Evolutionary conservation across 257 asterid genomes (phyloP), one percentile per base, ranked within the genome.

Genomic region (Perilla frutescens): DNA sequence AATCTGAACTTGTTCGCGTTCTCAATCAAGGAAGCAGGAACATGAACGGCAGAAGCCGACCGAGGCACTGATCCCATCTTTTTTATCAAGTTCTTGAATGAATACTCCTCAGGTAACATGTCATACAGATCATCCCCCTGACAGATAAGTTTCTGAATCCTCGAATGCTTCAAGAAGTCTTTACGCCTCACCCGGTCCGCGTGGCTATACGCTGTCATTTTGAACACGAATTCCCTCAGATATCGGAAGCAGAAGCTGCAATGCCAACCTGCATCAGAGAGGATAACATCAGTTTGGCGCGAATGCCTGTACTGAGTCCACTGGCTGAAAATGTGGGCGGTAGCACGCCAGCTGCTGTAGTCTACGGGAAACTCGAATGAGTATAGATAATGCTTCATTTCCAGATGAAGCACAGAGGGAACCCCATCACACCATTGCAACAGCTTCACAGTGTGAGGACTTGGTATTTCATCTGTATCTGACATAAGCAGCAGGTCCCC

Each of bases 231-330:
- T 1, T 79, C 83, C 32, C 53, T 69, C 8, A 79, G 37, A 32
- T 79, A 70, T 5, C 74, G 56, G 61, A 79, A 79, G 80, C 98
- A 94, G 72, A 93, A 89, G 92, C 97, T 91, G 72, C 97, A 91
- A 53, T 93, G 97, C 96, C 97, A 94, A 1, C 98, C 99, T 3
- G 98, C 88, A 78, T 94, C 98, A 0, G 98, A 86, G 11, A 90
- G 87, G 62, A 91, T 85, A 20, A 73, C 3, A 66, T 90, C 86
- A 1, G 91, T 71, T 67, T 85, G 96, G 15, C 96, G 87, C 0
- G 96, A 87, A 77, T 94, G 97, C 4, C 89, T 79, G 20, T 94
- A 94, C 8, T 73, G 83, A 1, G 97, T 91, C 89, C 90, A 81
- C 39, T 71, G 78, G 51, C 63, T 76, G 78, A 75, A 90, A 7